Evolutionary conservation across 2,329 filamentous ascomycete genomes (phyloP).

Genomic region (Dothidotthia symphoricarpi): DNA sequence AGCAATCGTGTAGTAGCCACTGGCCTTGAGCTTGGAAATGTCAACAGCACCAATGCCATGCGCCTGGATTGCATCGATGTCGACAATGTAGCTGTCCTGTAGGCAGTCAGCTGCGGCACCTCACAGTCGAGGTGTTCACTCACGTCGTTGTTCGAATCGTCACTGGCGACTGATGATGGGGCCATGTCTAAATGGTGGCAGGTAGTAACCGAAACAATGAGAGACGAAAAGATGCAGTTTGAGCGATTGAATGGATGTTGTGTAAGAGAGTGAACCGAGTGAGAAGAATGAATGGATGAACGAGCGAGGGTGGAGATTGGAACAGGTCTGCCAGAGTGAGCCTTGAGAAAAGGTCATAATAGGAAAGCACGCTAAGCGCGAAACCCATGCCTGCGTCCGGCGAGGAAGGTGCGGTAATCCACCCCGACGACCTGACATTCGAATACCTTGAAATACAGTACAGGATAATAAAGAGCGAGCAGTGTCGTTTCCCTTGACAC

Average conservation of each 20-base stretch:
- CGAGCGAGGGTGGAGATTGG: background rate
- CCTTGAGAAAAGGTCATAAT: conserved; percentile 8
- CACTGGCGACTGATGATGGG: conserved; percentile 53
- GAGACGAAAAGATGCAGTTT: conserved; percentile 7
- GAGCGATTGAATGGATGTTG: conserved; percentile 3
- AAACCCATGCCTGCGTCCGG: conserved; percentile 13
- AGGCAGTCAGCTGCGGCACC: background rate
- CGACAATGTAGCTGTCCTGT: conserved; percentile 58
- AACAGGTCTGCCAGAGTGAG: conserved; percentile 2
- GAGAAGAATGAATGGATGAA: background rate
- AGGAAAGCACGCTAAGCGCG: conserved; percentile 14
- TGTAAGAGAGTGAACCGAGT: background rate
- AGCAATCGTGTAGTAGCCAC: conserved; percentile 63
- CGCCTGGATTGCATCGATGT: conserved; percentile 65
- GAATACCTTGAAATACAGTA: conserved; percentile 1
- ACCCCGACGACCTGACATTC: background rate
- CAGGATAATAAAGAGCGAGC: no score
- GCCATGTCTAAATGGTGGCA: conserved; percentile 20
- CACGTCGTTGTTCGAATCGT: conserved; percentile 54
- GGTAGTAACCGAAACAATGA: background rate
- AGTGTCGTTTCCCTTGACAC: no score
- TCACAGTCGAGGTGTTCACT: conserved; percentile 4
- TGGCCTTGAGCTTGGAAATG: conserved; percentile 63
- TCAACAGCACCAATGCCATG: conserved; percentile 66
- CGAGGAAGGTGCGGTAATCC: conserved; percentile 14